Evolutionary conservation across 1,284 basidiomycete species (phyloP).

Genomic region (Spongispora temasekensis): DNA sequence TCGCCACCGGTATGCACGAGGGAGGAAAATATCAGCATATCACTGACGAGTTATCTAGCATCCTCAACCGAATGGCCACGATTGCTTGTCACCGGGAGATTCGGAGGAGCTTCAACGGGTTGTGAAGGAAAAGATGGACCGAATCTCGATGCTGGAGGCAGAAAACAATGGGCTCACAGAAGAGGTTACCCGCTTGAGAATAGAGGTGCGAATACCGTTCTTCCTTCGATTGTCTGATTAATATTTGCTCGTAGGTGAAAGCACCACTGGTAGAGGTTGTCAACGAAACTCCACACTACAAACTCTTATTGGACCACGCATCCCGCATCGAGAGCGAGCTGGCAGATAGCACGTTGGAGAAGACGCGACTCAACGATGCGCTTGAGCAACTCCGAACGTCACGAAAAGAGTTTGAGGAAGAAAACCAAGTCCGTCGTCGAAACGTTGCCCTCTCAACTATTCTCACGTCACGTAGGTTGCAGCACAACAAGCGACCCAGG

Average conservation of each 20-base stretch:
- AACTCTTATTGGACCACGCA: slow-evolving; percentile 47
- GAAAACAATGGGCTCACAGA: slow-evolving; percentile 45
- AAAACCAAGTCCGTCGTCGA: slow-evolving; percentile 41
- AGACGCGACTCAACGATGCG: slow-evolving; percentile 42
- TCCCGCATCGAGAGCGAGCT: slow-evolving; percentile 43
- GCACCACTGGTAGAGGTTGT: slow-evolving; percentile 48
- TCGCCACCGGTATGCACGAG: slow-evolving; percentile 69
- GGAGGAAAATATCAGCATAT: background rate
- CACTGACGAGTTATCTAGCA: slow-evolving; percentile 20
- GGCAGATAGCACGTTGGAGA: slow-evolving; percentile 41
- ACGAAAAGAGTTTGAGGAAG: slow-evolving; percentile 51
- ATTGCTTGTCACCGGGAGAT: slow-evolving; percentile 24
- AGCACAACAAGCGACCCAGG: slow-evolving; percentile 50
- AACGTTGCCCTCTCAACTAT: slow-evolving; percentile 11
- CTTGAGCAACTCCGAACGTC: slow-evolving; percentile 39
- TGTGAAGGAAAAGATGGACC: slow-evolving; percentile 38
- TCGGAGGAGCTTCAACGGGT: slow-evolving; percentile 43
- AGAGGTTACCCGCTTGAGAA: slow-evolving; percentile 42
- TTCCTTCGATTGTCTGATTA: background rate
- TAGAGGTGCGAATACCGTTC: slow-evolving; percentile 42
- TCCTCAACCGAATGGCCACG: slow-evolving; percentile 29
- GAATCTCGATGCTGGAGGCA: slow-evolving; percentile 41
- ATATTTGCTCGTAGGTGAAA: slow-evolving; percentile 40
- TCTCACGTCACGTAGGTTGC: slow-evolving; percentile 42
- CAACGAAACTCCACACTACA: slow-evolving; percentile 49